Conservation (phyloP, 192 early-diverging fungal genomes). For the Backusella australiensis region DNA sequence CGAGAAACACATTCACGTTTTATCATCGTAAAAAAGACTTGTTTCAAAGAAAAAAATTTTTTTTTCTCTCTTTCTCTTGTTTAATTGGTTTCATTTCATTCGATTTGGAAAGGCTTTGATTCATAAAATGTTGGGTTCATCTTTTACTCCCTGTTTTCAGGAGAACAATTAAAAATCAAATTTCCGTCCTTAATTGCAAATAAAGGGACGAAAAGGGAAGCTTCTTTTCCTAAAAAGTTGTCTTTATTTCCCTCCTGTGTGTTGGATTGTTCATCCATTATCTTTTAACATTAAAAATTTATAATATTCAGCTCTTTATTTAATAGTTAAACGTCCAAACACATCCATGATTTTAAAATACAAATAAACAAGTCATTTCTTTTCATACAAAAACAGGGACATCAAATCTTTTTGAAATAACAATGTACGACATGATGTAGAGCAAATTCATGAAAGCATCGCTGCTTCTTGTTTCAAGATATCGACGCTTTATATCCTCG, state of each 20-base stretch:
- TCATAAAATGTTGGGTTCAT: neutral
- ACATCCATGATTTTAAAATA: neutral
- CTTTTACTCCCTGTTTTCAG: neutral
- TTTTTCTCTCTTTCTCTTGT: too few species aligned
- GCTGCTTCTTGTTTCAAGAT: neutral
- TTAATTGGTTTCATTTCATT: neutral
- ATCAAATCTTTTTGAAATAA: too few species aligned
- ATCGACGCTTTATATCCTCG: neutral
- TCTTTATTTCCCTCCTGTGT: neutral
- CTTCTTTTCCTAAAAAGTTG: neutral
- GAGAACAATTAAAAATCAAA: neutral
- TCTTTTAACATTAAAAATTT: too few species aligned
- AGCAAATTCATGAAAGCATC: neutral
- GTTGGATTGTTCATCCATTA: neutral
- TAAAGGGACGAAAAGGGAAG: neutral
- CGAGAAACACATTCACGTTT: neutral
- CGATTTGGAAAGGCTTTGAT: neutral
- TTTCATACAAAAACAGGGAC: too few species aligned
- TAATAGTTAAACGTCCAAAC: neutral
- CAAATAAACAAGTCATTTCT: too few species aligned
- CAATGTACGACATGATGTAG: neutral
- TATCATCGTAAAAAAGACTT: neutral
- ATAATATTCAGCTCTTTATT: neutral
- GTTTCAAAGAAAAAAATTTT: neutral
- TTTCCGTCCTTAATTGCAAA: neutral